Base-by-base conservation (phyloP, 768 basidiomycete species). In the Candolleomyces eurysporus region DNA sequence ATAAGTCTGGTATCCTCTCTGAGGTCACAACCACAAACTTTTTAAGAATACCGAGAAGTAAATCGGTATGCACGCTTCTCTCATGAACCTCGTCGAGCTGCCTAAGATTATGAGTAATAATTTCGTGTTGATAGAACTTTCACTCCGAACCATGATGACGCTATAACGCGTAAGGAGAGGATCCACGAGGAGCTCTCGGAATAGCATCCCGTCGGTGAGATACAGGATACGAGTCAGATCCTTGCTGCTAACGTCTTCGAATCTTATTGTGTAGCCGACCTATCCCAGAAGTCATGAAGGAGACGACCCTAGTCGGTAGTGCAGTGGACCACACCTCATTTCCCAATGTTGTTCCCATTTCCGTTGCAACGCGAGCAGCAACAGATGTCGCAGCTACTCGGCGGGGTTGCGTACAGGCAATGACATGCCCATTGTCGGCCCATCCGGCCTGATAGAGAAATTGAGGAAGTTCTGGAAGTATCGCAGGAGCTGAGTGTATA, bases 1-100 rank as follows among this genome's bases (percentile, higher is more conserved):
- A 40, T 68, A 22, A 62, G 52, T 13, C 36, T 19, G 49, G 42
- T 22, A 19, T 26, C 48, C 30, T 5, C 50, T 48, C 21, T 26
- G 14, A 50, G 7, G 30, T 45, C 57, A 42, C n/a, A 53, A 8
- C 17, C 8, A 66, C 79, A 40, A 49, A 96, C 96, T 98, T 98
- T 78, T 97, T 96, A 51, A 99, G 75, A 17, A 98, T 76, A 0
- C 96, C 96, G 1, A 99, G 80, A 2, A 99, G 76, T 10, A 99
- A 76, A 72, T 99, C 97, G 0, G 96, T 98, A 72, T 98, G 96
- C n/a, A 94, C 80, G 68, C 94, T 93, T 39, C 97, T 81, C 71
- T 99, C 97, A 71, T 99, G 97, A 0, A 94, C 97, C 78, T 98
- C 97, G 67, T 99, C 97, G 51, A 99, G 89, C 95, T 96, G 65